Evolutionary conservation across 2,329 filamentous ascomycete genomes (phyloP).

Genomic region (Penicillium sp.): DNA sequence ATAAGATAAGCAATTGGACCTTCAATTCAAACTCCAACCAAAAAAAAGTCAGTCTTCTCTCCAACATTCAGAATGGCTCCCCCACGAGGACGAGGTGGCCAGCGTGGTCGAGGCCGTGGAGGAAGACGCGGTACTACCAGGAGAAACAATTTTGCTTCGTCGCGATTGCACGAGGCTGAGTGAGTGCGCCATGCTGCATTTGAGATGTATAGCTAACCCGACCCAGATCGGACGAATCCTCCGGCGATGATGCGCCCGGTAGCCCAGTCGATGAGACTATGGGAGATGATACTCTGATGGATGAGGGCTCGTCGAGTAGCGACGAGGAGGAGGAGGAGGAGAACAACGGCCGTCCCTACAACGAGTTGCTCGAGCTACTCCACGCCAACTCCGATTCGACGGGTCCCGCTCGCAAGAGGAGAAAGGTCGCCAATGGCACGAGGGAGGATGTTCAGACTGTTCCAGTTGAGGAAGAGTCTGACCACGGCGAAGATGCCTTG

Average conservation of each 20-base stretch:
- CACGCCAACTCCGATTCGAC: slow-evolving; percentile 39
- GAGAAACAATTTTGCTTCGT: slow-evolving; percentile 34
- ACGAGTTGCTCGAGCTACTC: slow-evolving; percentile 54
- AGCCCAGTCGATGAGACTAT: slow-evolving; percentile 40
- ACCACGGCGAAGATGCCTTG: slow-evolving; percentile 38
- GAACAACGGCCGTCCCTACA: slow-evolving; percentile 48
- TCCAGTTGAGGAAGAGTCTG: slow-evolving; percentile 29
- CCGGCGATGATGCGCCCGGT: slow-evolving; percentile 35
- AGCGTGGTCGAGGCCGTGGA: slow-evolving; percentile 20
- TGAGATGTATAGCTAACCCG: slow-evolving; percentile 10
- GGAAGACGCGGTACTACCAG: slow-evolving; percentile 34
- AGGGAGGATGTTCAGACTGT: slow-evolving; percentile 23
- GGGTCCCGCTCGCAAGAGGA: slow-evolving; percentile 49
- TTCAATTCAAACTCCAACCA: slow-evolving; percentile 5
- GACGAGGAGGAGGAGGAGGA: slow-evolving; percentile 41
- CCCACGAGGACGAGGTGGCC: slow-evolving; percentile 27
- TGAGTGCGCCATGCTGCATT: slow-evolving; percentile 20
- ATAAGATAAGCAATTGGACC: slow-evolving; percentile 40
- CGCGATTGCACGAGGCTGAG: slow-evolving; percentile 39
- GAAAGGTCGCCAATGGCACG: slow-evolving; percentile 46
- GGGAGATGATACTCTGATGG: slow-evolving; percentile 38
- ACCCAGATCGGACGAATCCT: slow-evolving; percentile 29
- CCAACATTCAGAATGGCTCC: slow-evolving; percentile 24
- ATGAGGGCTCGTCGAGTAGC: slow-evolving; percentile 39
- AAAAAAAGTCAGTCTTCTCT: slow-evolving; percentile 9